These are phyloP conservation scores for Isabelozyma gotoi DNA, from an alignment of 805 yeast species.

Conservation along the genomic window DNA sequence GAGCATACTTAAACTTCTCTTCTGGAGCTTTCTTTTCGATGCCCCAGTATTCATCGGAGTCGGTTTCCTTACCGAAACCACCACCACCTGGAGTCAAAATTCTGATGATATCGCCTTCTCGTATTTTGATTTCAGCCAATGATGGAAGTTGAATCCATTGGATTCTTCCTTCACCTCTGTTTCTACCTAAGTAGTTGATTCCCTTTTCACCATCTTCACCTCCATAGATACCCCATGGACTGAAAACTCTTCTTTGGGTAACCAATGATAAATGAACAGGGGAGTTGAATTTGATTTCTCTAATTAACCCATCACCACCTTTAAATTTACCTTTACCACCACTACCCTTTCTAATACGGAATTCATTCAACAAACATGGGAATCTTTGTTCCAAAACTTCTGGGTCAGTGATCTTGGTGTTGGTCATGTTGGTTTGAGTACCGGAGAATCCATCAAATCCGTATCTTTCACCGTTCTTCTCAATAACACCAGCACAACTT, in stretches of 20 bases:
- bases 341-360: conserved; percentile 12
- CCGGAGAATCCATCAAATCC: conserved; percentile 29
- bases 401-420: conserved; percentile 21
- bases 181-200: conserved; percentile 31
- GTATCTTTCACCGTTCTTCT: conserved; percentile 7
- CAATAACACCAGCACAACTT: conserved; percentile 15
- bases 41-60: conserved; percentile 15
- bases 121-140: conserved; percentile 64
- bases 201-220: conserved; percentile 35
- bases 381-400: conserved; percentile 21
- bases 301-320: conserved; percentile 20
- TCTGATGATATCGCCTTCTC: conserved; percentile 63
- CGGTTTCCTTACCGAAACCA: conserved; percentile 55
- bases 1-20: conserved; percentile 1
- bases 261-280: conserved; percentile 18
- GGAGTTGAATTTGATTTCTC: conserved; percentile 18
- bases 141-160: conserved; percentile 40
- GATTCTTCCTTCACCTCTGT: conserved; percentile 17
- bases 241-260: conserved; percentile 19
- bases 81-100: conserved; percentile 87
- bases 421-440: conserved; percentile 47
- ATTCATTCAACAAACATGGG: conserved; percentile 15
- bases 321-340: conserved; percentile 19
- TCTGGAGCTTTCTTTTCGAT: conserved; percentile 2
- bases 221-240: conserved; percentile 31